Evolutionary conservation across 345 rosid species (phyloP).

Genomic region (Moricandia moricandioides): DNA sequence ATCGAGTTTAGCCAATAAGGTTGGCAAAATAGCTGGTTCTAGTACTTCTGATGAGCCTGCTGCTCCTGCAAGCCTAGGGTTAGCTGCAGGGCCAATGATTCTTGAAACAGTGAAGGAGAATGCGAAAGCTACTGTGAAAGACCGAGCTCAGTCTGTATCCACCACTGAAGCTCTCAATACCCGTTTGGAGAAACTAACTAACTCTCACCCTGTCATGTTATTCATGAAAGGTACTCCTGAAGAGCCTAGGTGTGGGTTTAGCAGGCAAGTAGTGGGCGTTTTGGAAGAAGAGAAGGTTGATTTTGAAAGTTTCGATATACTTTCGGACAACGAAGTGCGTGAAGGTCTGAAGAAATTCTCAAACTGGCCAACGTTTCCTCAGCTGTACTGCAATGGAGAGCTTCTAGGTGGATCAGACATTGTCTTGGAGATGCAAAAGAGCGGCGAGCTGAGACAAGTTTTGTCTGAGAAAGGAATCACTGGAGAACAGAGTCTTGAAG

Average conservation of each 20-base stretch:
- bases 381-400: constrained; percentile 90
- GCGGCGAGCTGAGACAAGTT: constrained; percentile 71
- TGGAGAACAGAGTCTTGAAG: constrained; percentile 57
- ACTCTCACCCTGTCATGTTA: constrained; percentile 77
- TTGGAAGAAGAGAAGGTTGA: constrained; percentile 73
- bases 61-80: constrained; percentile 95
- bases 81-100: constrained; percentile 85
- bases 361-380: constrained; percentile 99
- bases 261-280: constrained; percentile 68
- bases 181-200: constrained; percentile 59
- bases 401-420: constrained; percentile 96
- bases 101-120: constrained; percentile 75
- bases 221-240: constrained; percentile 94
- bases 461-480: constrained; percentile 60
- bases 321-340: constrained; percentile 69
- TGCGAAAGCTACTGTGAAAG: constrained; percentile 52
- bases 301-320: constrained; percentile 80
- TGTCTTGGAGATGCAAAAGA: constrained; percentile 83
- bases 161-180: constrained; percentile 40
- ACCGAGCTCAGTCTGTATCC: constrained; percentile 41
- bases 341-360: constrained; percentile 95
- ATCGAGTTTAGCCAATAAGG: constrained; percentile 90
- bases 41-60: constrained; percentile 71
- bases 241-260: constrained; percentile 88
- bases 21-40: constrained; percentile 69